A percentile compares a stretch with the other conserved stretches of the same genome.
phyloP scores from a whole-genome alignment of 306 rosid species.

The Gleditsia sinensis region DNA sequence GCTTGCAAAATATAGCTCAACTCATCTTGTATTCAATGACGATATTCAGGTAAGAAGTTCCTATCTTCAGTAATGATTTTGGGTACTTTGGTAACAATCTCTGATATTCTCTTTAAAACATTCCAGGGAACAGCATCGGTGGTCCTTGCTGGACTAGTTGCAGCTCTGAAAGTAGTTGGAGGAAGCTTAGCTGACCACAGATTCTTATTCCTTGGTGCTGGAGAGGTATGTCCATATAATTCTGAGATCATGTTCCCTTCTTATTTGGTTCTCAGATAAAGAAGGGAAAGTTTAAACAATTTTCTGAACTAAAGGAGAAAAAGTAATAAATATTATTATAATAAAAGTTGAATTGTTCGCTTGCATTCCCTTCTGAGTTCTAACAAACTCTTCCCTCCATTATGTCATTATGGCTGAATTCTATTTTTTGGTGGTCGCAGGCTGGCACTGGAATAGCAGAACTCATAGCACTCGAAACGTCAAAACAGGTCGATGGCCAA shows the following conservation, averaged over 20 bases:
- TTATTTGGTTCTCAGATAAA: neutral
- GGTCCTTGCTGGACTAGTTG: slow-evolving; percentile 87
- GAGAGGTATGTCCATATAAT: slow-evolving; percentile 65
- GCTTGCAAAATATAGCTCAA: slow-evolving; percentile 75
- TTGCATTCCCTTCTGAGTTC: neutral
- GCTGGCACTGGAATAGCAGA: slow-evolving; percentile 99
- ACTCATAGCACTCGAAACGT: slow-evolving; percentile 90
- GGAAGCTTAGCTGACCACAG: slow-evolving; percentile 81
- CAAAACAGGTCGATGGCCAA: slow-evolving; percentile 71
- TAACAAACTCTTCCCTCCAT: neutral
- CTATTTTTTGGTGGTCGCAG: slow-evolving; percentile 58
- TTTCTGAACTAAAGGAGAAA: neutral
- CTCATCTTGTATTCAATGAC: slow-evolving; percentile 95
- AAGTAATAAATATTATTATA: neutral
- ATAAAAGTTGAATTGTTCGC: slow-evolving; percentile 25
- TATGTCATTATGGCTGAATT: slow-evolving; percentile 34
- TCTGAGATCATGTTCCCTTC: slow-evolving; percentile 3
- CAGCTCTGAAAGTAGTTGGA: slow-evolving; percentile 70
- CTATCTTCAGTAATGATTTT: slow-evolving; percentile 4
- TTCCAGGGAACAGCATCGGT: slow-evolving; percentile 98
- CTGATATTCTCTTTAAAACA: slow-evolving; percentile 18
- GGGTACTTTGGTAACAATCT: neutral
- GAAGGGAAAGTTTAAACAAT: slow-evolving; percentile 18
- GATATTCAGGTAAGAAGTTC: slow-evolving; percentile 77
- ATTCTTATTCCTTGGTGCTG: slow-evolving; percentile 94